Evolutionary conservation across 352 stramenopile genomes (phyloP).

Genomic region (Phytophthora pisi): DNA sequence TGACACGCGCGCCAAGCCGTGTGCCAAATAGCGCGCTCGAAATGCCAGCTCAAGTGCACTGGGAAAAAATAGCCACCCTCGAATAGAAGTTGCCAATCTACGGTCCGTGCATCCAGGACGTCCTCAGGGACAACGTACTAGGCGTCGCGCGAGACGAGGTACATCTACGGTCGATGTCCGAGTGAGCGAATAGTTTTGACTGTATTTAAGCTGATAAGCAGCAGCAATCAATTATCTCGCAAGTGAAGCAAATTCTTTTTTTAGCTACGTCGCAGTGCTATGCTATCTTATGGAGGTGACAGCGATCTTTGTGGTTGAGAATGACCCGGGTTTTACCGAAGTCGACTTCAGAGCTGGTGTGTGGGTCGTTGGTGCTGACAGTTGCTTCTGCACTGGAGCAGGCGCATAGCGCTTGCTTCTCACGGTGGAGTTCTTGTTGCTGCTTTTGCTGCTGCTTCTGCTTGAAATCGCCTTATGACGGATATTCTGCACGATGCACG

Average conservation of each 20-base stretch:
- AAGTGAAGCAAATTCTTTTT: not conserved
- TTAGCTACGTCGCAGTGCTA: not conserved
- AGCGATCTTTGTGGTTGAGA: not conserved
- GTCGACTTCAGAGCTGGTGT: not conserved
- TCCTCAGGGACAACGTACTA: slow-evolving; percentile 21
- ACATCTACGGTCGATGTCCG: slow-evolving; percentile 22
- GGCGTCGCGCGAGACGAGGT: slow-evolving; percentile 40
- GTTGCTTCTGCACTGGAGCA: not conserved
- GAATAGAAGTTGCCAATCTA: slow-evolving; percentile 40
- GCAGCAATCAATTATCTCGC: too few relatives aligned
- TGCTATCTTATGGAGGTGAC: not conserved
- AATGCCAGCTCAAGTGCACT: slow-evolving; percentile 32
- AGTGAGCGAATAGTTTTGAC: slow-evolving; percentile 18
- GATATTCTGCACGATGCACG: slow-evolving; percentile 25
- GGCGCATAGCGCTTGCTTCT: slow-evolving; percentile 2
- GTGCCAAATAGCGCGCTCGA: slow-evolving; percentile 23
- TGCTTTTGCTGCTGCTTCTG: slow-evolving; percentile 1
- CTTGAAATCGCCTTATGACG: slow-evolving; percentile 14
- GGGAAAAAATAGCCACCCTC: slow-evolving; percentile 33
- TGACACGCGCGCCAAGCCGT: slow-evolving; percentile 5
- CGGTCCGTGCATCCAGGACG: slow-evolving; percentile 30
- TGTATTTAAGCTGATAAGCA: slow-evolving; percentile 14
- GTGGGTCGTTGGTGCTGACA: not conserved
- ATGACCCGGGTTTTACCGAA: not conserved
- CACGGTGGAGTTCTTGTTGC: not conserved